phyloP scores from a whole-genome alignment of 2,329 filamentous ascomycete species.

The Diaporthe ilicicola region DNA sequence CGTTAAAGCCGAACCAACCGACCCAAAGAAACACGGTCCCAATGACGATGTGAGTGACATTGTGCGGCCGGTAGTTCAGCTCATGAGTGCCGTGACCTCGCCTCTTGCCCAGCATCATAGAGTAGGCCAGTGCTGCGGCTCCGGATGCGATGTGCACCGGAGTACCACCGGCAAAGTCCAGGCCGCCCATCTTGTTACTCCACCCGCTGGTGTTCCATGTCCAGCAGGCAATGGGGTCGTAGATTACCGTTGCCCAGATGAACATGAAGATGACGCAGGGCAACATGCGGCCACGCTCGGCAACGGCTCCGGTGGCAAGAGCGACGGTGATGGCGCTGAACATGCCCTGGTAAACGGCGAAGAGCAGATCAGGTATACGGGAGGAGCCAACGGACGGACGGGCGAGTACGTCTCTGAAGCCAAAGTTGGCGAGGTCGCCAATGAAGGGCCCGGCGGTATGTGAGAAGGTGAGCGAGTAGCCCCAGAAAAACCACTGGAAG shows the following conservation, averaged over 20 bases:
- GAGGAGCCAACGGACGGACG: conserved; percentile 77
- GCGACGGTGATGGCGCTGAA: conserved; percentile 88
- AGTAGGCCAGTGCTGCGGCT: conserved; percentile 85
- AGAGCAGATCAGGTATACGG: conserved; percentile 83
- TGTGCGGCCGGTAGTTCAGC: conserved; percentile 91
- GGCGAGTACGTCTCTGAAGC: conserved; percentile 78
- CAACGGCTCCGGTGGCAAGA: conserved; percentile 83
- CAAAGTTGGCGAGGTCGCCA: conserved; percentile 81
- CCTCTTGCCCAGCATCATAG: conserved; percentile 88
- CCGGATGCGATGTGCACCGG: conserved; percentile 90
- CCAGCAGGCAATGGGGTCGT: conserved; percentile 95
- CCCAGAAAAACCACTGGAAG: conserved; percentile 97
- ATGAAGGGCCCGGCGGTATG: conserved; percentile 80
- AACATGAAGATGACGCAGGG: conserved; percentile 94
- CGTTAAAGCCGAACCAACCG: conserved; percentile 96
- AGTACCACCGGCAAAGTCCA: conserved; percentile 90
- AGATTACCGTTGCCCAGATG: conserved; percentile 88
- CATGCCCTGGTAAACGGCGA: conserved; percentile 88
- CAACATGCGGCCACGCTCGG: conserved; percentile 87
- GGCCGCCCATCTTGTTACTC: conserved; percentile 79
- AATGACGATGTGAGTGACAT: conserved; percentile 90
- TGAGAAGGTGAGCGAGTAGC: conserved; percentile 84
- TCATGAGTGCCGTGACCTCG: conserved; percentile 86
- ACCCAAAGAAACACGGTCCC: conserved; percentile 96
- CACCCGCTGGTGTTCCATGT: conserved; percentile 89